Evolutionary conservation across 306 rosid genomes (phyloP), one percentile per base, ranked within the genome.

Genomic region (Cicer yamashitae): DNA sequence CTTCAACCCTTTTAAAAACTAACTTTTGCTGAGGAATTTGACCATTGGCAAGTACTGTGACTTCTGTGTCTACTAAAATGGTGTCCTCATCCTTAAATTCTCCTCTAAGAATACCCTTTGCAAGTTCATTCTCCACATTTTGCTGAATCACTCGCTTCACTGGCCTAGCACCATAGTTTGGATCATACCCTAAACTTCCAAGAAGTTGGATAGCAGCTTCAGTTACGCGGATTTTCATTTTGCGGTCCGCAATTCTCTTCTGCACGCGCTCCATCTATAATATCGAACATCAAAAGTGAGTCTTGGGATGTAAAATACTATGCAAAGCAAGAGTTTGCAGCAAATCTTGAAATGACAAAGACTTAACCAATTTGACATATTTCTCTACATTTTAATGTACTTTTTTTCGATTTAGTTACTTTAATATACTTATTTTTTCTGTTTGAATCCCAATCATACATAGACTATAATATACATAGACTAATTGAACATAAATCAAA

Each of bases 81-180:
- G 81, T 74, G 86, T 88, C 93, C 65, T 94, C 99, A 7, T 94
- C 99, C 85, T 81, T 89, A 14, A 94, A 92, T n/a, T 92, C 99
- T 47, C 99, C 97, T 85, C 93, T 92, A 43, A 94, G 78, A 50
- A 94, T 94, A 43, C 96, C 96, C 83, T 89, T 94, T 30, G 99
- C 99, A 22, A 94, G 91, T 82, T 92, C 96, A 44, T 94, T 94
- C 77, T 94, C 99, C 3, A 94, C 90, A 20, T 90, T 77, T 78
- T 94, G 97, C 44, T 92, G 99, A 70, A 94, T 94, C 81, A 94
- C 99, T 75, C 97, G 85, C 90, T 94, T 94, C 47, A 94, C 99
- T 3, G 99, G 97, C 80, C 99, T 90, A 25, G 99, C 99, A 12
- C 97, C 99, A 5, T 92, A 94, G 86, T 85, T 94, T 1, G 99